Conservation (phyloP, 176 grass and related monocot genomes). For the Bolboschoenus planiculmis region DNA sequence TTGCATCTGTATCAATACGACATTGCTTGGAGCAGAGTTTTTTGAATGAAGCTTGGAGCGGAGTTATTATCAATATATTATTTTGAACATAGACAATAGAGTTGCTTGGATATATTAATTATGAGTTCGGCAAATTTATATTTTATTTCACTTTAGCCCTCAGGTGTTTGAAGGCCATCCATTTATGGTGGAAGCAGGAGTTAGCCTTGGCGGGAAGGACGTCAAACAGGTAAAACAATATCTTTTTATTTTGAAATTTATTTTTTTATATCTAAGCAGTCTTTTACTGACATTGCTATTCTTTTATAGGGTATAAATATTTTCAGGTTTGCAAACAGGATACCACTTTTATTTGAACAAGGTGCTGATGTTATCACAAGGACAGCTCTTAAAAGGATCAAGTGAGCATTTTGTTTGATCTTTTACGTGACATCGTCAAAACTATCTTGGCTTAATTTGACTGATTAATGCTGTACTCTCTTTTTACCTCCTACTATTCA, state of each 20-base stretch:
- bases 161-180: slow-evolving; percentile 99
- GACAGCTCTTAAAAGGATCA: slow-evolving; percentile 81
- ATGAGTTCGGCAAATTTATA: not conserved
- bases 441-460: not conserved
- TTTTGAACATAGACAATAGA: not conserved
- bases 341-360: slow-evolving; percentile 97
- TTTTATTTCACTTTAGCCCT: slow-evolving; percentile 38
- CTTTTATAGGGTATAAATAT: slow-evolving; percentile 76
- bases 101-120: slow-evolving; percentile 5
- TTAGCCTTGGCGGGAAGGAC: slow-evolving; percentile 95
- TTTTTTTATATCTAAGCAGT: slow-evolving; percentile 8
- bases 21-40: not conserved
- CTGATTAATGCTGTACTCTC: not conserved
- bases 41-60: not conserved
- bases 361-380: slow-evolving; percentile 97
- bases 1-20: not conserved
- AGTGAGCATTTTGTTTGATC: slow-evolving; percentile 38
- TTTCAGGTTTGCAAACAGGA: slow-evolving; percentile 93
- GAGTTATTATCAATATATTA: not conserved
- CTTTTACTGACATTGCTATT: slow-evolving; percentile 12
- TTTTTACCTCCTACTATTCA: slow-evolving; percentile 30
- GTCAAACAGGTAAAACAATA: slow-evolving; percentile 68
- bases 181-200: slow-evolving; percentile 96
- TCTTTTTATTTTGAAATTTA: not conserved
- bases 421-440: not conserved